Evolutionary conservation across 768 basidiomycete species (phyloP).

Genomic region (Trichaptum fuscoviolaceum): DNA sequence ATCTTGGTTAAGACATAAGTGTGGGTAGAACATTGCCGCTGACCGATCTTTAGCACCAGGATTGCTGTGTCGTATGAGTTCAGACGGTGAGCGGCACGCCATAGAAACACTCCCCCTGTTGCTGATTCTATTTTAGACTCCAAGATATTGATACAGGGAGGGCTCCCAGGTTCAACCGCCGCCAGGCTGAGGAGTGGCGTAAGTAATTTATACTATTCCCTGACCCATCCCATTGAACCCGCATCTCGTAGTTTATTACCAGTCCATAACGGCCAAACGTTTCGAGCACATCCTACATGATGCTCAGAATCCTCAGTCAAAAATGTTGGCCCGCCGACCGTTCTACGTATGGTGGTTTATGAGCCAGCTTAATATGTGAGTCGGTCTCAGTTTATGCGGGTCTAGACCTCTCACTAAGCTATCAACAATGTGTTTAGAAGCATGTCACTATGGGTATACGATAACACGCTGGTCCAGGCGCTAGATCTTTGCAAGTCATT

Average conservation of each 20-base stretch:
- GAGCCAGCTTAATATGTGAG: conserved; percentile 60
- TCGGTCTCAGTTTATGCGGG: conserved; percentile 15
- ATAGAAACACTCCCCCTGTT: conserved; percentile 9
- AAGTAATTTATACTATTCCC: conserved; percentile 27
- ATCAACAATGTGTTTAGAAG: conserved; percentile 36
- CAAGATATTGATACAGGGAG: conserved; percentile 44
- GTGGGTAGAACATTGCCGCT: conserved; percentile 1
- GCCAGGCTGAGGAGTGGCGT: conserved; percentile 79
- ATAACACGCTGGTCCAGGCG: conserved; percentile 50
- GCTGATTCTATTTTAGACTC: conserved; percentile 33
- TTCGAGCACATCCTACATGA: conserved; percentile 51
- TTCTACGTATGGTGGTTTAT: conserved; percentile 70
- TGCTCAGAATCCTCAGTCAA: conserved; percentile 43
- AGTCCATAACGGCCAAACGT: conserved; percentile 58
- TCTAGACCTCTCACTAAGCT: conserved; percentile 17
- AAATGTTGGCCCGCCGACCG: conserved; percentile 60
- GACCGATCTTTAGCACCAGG: conserved; percentile 42
- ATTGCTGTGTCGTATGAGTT: conserved; percentile 60
- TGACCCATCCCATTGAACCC: background rate
- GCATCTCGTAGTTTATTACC: conserved; percentile 51
- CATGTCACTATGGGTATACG: conserved; percentile 59
- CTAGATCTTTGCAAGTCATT: conserved; percentile 64
- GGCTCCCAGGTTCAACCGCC: conserved; percentile 57
- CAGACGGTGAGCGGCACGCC: conserved; percentile 47
- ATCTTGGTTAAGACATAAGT: background rate